phyloP scores from a whole-genome alignment of 768 basidiomycete genomes.

The Boletus sp. region DNA sequence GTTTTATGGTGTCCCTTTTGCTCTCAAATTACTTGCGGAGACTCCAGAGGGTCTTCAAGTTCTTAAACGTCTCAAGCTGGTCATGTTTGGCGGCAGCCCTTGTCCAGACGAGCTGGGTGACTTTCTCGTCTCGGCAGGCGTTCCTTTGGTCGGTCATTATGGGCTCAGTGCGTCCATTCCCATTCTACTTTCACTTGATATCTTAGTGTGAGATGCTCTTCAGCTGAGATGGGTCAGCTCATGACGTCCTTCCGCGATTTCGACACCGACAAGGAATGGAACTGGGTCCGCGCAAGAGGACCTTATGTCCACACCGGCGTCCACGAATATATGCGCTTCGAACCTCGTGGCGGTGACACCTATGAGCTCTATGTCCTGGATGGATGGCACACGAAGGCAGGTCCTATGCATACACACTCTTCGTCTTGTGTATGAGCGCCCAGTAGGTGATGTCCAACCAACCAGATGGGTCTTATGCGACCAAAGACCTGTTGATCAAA shows the following conservation, averaged over 20 bases:
- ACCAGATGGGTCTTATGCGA: slow-evolving; percentile 53
- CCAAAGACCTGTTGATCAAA: slow-evolving; percentile 51
- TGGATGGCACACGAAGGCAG: slow-evolving; percentile 50
- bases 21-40: slow-evolving; percentile 48
- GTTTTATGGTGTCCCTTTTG: slow-evolving; percentile 38
- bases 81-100: slow-evolving; percentile 51
- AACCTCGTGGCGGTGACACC: slow-evolving; percentile 39
- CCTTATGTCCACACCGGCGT: slow-evolving; percentile 16
- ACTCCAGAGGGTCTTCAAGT: slow-evolving; percentile 42
- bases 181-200: neutral
- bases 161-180: slow-evolving; percentile 42
- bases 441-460: slow-evolving; percentile 37
- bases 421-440: neutral
- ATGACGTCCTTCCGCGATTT: slow-evolving; percentile 51
- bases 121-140: slow-evolving; percentile 45
- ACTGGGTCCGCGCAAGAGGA: slow-evolving; percentile 44
- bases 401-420: slow-evolving; percentile 5
- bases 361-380: slow-evolving; percentile 51
- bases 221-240: slow-evolving; percentile 37
- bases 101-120: slow-evolving; percentile 56
- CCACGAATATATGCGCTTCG: slow-evolving; percentile 41
- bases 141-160: slow-evolving; percentile 48
- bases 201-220: neutral
- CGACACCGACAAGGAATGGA: slow-evolving; percentile 53
- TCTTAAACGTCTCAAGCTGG: slow-evolving; percentile 45